Conservation (phyloP, 1,139 yeast genomes). For the Pneumocystis murina region DNA sequence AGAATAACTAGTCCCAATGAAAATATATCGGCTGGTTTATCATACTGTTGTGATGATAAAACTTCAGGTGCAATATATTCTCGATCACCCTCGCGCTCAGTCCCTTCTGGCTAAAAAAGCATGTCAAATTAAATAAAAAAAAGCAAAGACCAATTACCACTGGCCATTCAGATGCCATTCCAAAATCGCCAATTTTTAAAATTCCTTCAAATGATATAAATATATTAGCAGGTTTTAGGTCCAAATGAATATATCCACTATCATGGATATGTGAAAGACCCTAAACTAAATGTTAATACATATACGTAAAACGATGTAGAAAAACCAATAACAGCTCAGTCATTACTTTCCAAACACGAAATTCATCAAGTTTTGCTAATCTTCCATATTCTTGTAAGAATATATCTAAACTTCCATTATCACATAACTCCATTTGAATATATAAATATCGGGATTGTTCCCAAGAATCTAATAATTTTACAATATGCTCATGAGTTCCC, state of each 20-base stretch:
- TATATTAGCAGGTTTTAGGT: constrained; percentile 87
- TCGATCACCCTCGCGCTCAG: constrained; percentile 92
- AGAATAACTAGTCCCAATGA: constrained; percentile 82
- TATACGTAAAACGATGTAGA: not conserved
- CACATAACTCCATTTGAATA: constrained; percentile 91
- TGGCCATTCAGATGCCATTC: constrained; percentile 50
- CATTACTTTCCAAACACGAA: constrained; percentile 88
- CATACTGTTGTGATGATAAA: constrained; percentile 64
- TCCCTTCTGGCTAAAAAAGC: constrained; percentile 26
- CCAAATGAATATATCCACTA: constrained; percentile 64
- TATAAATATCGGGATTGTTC: constrained; percentile 58
- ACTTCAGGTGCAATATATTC: constrained; percentile 97
- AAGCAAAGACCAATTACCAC: constrained; percentile 36
- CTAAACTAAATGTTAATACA: constrained; percentile 3
- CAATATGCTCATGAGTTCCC: constrained; percentile 67
- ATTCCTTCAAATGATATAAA: constrained; percentile 90
- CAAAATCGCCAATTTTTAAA: constrained; percentile 72
- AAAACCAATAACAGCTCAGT: constrained; percentile 16
- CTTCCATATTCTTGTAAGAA: constrained; percentile 71
- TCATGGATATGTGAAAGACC: constrained; percentile 75
- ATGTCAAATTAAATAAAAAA: constrained; percentile 15
- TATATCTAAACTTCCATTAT: constrained; percentile 75
- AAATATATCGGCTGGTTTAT: constrained; percentile 87
- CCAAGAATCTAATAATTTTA: constrained; percentile 78
- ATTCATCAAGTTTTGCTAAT: constrained; percentile 67